Base-by-base conservation (phyloP, 1,139 yeast genomes). In the Hansenula lynferdii region DNA sequence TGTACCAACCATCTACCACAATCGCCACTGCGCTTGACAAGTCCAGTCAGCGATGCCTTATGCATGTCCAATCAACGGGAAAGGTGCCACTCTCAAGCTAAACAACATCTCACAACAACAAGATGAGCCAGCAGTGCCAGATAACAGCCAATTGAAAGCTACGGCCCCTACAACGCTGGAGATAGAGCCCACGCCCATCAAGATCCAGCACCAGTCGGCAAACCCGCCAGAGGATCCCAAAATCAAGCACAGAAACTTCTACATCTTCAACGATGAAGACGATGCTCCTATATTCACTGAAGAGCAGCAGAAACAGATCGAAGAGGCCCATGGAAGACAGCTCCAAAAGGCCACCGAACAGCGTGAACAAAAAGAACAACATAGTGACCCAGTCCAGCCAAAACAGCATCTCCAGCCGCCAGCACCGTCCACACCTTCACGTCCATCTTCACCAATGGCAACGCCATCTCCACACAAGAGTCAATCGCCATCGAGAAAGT, bases 191-290 rank as follows among this genome's bases (percentile, higher is more conserved):
- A n/a, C n/a, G n/a, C n/a, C 15, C 32, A 29, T 10, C 32, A 29
- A 20, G 25, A 15, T 6, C 16, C 25, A 12, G 3, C 35, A 20
- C 5, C 7, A 2, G n/a, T n/a, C n/a, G n/a, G n/a, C n/a, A n/a
- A n/a, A n/a, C n/a, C 8, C 34, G 1, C 20, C 28, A n/a, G 12
- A 21, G 11, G 22, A 22, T 24, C 30, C 20, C 6, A 27, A 18
- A 7, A 31, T 29, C 2, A 29, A 21, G 6, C 24, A 30, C 15
- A 21, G 21, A 16, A 21, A 37, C 6, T 37, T 37, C 20, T 37
- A 29, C 15, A 29, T 37, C n/a, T 37, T 27, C 25, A 34, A 30
- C 15, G 38, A 28, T 24, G 51, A 48, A 11, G 53, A n/a, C n/a
- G n/a, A 48, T 25, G 36, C 9, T 27, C 42, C 18, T 8, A 37